Evolutionary conservation across 768 basidiomycete species (phyloP).

Genomic region (Podaxis pistillaris): DNA sequence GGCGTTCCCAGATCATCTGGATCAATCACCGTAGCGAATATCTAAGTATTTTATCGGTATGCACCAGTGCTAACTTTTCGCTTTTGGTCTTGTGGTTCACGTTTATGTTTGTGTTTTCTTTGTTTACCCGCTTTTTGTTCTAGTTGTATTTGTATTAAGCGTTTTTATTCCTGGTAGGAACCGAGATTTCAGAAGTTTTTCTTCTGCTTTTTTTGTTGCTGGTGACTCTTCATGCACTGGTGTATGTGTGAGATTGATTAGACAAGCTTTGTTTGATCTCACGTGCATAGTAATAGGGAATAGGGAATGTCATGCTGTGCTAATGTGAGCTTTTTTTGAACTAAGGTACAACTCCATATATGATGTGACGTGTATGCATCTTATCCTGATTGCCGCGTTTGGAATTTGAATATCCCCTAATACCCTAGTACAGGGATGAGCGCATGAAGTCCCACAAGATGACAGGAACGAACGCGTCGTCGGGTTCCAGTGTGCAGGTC

Average conservation of each 20-base stretch:
- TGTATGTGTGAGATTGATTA: background rate
- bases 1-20: constrained; percentile 7
- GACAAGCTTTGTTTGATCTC: background rate
- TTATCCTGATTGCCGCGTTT: background rate
- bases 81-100: background rate
- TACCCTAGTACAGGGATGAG: background rate
- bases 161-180: background rate
- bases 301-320: constrained; percentile 8
- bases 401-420: constrained; percentile 5
- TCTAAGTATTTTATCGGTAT: background rate
- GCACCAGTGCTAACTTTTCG: background rate
- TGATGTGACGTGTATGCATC: constrained; percentile 4
- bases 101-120: background rate
- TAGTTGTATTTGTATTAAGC: background rate
- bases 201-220: background rate
- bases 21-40: constrained; percentile 2
- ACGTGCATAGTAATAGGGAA: background rate
- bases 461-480: background rate
- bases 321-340: background rate
- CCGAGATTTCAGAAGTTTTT: background rate
- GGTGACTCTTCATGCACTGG: background rate
- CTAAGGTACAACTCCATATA: background rate
- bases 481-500: background rate
- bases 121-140: background rate
- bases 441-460: background rate